Evolutionary conservation across 495 filamentous ascomycete species (phyloP).

Genomic region (Hypoxylon crocopeplum): DNA sequence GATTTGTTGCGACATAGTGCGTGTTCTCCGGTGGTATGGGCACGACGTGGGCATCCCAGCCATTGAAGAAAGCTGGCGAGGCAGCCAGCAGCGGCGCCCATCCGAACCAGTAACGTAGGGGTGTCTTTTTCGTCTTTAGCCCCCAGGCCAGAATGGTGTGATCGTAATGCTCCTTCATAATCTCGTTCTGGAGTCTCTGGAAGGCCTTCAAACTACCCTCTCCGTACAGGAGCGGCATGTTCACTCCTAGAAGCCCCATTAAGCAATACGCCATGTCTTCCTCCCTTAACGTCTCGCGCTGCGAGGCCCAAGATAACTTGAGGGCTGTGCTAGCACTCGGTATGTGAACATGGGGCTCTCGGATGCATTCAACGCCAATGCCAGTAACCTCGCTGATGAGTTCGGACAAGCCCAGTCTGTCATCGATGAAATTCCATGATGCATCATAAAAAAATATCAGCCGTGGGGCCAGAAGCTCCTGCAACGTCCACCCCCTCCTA

Average conservation of each 20-base stretch:
- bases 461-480: conserved; percentile 10
- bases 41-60: not conserved
- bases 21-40: not conserved
- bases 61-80: not conserved
- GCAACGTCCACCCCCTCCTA: conserved; percentile 13
- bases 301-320: conserved; percentile 50
- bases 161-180: conserved; percentile 31
- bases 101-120: not conserved
- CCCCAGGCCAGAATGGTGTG: conserved; percentile 33
- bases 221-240: conserved; percentile 55
- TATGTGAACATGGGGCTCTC: not conserved
- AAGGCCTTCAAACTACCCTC: conserved; percentile 42
- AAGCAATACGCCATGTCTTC: conserved; percentile 54
- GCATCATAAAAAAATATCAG: conserved; percentile 1
- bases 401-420: not conserved
- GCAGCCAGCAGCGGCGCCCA: not conserved
- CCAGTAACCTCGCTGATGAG: not conserved
- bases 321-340: not conserved
- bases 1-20: not conserved
- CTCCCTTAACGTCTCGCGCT: conserved; percentile 37
- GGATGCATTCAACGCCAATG: not conserved
- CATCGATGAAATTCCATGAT: not conserved
- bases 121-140: not conserved
- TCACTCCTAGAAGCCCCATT: conserved; percentile 51
- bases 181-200: conserved; percentile 46